These are phyloP conservation scores for Papiliotrema nemorosa DNA, from an alignment of 1,284 basidiomycete genomes.

Conservation along the genomic window DNA sequence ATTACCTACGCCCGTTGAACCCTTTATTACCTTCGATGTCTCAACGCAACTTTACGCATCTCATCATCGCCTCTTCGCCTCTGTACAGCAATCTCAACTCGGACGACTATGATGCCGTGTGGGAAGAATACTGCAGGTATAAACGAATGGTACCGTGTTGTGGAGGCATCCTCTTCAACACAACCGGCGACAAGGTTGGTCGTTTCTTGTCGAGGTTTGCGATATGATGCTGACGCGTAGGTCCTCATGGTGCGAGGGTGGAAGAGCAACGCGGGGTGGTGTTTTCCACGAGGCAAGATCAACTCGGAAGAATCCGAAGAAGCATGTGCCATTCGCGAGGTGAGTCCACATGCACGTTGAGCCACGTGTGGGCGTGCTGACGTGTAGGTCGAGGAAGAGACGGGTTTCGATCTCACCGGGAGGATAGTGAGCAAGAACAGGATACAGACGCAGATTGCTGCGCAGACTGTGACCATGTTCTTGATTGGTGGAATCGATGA, in stretches of 20 bases:
- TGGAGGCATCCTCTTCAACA: constrained; percentile 91
- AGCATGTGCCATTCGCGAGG: constrained; percentile 86
- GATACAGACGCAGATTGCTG: constrained; percentile 83
- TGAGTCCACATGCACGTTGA: constrained; percentile 50
- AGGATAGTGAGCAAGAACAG: constrained; percentile 67
- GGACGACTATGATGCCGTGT: constrained; percentile 46
- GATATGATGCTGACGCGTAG: not conserved
- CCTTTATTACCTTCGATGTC: constrained; percentile 79
- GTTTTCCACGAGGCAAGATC: constrained; percentile 98
- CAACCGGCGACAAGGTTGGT: constrained; percentile 83
- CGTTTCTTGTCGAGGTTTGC: not conserved
- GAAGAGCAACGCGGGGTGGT: constrained; percentile 95
- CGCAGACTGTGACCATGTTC: constrained; percentile 85
- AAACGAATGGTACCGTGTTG: constrained; percentile 99
- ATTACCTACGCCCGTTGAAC: constrained; percentile 90
- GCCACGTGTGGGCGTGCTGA: not conserved
- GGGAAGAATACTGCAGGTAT: constrained; percentile 65
- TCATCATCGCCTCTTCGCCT: constrained; percentile 63
- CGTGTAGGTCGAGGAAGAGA: constrained; percentile 82
- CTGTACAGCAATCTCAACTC: constrained; percentile 29
- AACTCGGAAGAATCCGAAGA: constrained; percentile 84
- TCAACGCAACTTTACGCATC: constrained; percentile 91
- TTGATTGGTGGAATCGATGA: constrained; percentile 89
- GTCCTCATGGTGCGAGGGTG: constrained; percentile 88
- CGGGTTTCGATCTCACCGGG: constrained; percentile 77